A percentile compares a stretch with the other conserved stretches of the same genome.
Evolutionary conservation across 495 filamentous ascomycete species (phyloP).

Genomic region (Delitschia confertaspora): DNA sequence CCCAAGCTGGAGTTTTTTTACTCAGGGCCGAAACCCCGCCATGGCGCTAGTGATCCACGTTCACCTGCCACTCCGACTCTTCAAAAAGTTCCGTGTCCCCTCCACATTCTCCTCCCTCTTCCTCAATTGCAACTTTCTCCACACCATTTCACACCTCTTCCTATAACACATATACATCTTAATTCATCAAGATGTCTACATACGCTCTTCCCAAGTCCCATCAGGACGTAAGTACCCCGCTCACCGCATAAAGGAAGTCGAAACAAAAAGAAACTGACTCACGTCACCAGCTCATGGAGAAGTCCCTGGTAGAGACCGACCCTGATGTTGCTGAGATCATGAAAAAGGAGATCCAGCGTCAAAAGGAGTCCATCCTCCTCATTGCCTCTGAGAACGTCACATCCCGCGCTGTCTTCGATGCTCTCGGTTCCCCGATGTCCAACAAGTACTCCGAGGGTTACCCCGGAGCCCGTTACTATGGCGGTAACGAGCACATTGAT

Average conservation of each 20-base stretch:
- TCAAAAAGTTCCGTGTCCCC: too few relatives aligned
- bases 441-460: conserved; percentile 99
- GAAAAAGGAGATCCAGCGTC: conserved; percentile 92
- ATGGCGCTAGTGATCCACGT: too few relatives aligned
- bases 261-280: conserved; percentile 50
- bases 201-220: conserved; percentile 87
- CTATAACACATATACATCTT: background rate
- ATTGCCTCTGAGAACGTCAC: conserved; percentile 94
- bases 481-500: conserved; percentile 98
- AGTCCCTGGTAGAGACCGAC: conserved; percentile 72
- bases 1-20: too few relatives aligned
- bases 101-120: background rate
- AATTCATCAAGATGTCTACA: conserved; percentile 32
- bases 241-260: conserved; percentile 1
- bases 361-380: conserved; percentile 95
- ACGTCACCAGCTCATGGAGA: conserved; percentile 73
- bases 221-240: conserved; percentile 59
- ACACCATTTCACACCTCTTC: too few relatives aligned
- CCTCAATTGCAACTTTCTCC: too few relatives aligned
- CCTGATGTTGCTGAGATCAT: conserved; percentile 91
- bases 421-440: conserved; percentile 81
- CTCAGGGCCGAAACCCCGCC: too few relatives aligned
- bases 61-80: too few relatives aligned
- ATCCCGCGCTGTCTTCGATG: conserved; percentile 81
- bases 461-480: conserved; percentile 97